Percentiles rank a stretch among this genome's conserved stretches.
phyloP scores from a whole-genome alignment of 106 monocot species.

The Vanilla planifolia region DNA sequence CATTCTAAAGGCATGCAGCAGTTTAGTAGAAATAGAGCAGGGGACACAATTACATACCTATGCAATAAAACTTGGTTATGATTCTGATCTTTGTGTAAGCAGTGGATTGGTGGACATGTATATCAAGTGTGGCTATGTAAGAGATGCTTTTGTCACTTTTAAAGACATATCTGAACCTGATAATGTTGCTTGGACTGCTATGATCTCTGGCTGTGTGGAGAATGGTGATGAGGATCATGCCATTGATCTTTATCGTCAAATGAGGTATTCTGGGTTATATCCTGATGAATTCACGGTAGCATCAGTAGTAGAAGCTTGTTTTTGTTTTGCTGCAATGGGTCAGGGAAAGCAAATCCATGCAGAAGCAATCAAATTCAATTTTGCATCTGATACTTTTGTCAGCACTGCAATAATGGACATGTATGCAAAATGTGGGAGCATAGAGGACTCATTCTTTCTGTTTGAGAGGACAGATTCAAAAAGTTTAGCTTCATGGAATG shows the following conservation, averaged over 20 bases:
- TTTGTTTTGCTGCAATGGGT: slow-evolving; percentile 45
- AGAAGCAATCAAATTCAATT: slow-evolving; percentile 42
- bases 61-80: slow-evolving; percentile 43
- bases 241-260: slow-evolving; percentile 33
- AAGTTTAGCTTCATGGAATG: slow-evolving; percentile 62
- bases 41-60: slow-evolving; percentile 60
- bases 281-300: slow-evolving; percentile 56
- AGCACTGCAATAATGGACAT: slow-evolving; percentile 62
- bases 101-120: slow-evolving; percentile 58
- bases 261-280: slow-evolving; percentile 33
- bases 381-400: slow-evolving; percentile 42
- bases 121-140: slow-evolving; percentile 46
- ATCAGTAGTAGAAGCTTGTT: slow-evolving; percentile 60
- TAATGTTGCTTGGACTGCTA: slow-evolving; percentile 72
- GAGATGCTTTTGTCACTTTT: slow-evolving; percentile 35
- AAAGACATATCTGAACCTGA: slow-evolving; percentile 49
- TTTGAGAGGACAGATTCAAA: slow-evolving; percentile 37
- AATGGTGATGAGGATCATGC: slow-evolving; percentile 52
- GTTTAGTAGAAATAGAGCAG: slow-evolving; percentile 21
- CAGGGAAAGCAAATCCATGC: slow-evolving; percentile 65
- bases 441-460: slow-evolving; percentile 47
- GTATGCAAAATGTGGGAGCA: slow-evolving; percentile 77
- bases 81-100: slow-evolving; percentile 46
- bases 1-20: slow-evolving; percentile 59
- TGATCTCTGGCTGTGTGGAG: slow-evolving; percentile 64